phyloP scores from a whole-genome alignment of 2,329 filamentous ascomycete species.

The Colletotrichum sp. region DNA sequence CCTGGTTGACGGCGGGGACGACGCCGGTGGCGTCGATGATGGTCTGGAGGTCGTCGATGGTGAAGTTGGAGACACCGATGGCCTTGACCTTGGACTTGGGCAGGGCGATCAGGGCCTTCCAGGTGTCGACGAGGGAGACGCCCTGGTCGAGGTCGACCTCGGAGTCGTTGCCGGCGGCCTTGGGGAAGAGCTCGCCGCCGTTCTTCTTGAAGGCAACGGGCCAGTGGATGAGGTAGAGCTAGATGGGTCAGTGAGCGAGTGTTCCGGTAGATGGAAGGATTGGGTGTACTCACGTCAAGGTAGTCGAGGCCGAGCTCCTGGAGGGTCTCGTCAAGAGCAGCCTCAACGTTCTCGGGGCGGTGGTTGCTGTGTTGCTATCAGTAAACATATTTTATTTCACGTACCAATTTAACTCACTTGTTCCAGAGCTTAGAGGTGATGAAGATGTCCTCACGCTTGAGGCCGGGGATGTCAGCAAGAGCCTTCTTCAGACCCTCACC shows the following conservation, averaged over 20 bases:
- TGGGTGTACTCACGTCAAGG: constrained; percentile 49
- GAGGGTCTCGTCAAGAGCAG: constrained; percentile 61
- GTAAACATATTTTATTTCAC: background rate
- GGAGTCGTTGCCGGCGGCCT: constrained; percentile 35
- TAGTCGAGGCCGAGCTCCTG: constrained; percentile 62
- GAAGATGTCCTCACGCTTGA: constrained; percentile 64
- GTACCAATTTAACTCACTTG: constrained; percentile 37
- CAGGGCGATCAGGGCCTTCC: constrained; percentile 60
- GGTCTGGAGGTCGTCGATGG: constrained; percentile 57
- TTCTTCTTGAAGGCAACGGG: constrained; percentile 51
- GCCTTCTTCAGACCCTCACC: constrained; percentile 59
- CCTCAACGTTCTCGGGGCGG: constrained; percentile 63
- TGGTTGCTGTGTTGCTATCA: constrained; percentile 49
- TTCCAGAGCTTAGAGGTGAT: constrained; percentile 72
- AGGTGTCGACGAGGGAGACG: constrained; percentile 47
- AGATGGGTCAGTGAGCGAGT: background rate
- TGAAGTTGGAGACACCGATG: constrained; percentile 78
- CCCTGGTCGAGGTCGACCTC: constrained; percentile 47
- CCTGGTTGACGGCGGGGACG: constrained; percentile 68
- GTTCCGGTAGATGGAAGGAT: background rate
- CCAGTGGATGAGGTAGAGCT: constrained; percentile 70
- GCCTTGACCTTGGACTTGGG: constrained; percentile 67
- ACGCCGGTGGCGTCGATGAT: constrained; percentile 63
- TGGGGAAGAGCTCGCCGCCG: constrained; percentile 50
- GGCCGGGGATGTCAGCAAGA: constrained; percentile 50